Evolutionary conservation across 768 basidiomycete species (phyloP).

Genomic region (Termitomyces sp.): DNA sequence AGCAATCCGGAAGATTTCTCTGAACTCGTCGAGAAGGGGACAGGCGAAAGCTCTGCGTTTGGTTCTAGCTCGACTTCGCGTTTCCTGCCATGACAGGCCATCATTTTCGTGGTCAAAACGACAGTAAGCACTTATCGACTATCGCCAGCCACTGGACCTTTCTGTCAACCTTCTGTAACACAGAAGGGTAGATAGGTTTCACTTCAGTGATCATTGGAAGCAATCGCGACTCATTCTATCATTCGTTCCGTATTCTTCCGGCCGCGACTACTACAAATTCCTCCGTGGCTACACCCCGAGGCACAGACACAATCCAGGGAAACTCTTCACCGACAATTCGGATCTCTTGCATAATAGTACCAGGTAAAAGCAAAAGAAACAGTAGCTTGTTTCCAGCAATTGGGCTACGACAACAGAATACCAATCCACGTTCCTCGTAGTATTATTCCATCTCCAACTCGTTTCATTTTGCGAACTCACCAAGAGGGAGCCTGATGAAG

Average conservation of each 20-base stretch:
- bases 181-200: no score
- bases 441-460: neutral
- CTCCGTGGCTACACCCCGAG: no score
- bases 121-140: no score
- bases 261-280: no score
- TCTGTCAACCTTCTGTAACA: no score
- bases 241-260: no score
- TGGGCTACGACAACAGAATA: neutral
- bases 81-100: slow-evolving; percentile 13
- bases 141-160: no score
- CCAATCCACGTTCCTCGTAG: neutral
- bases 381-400: neutral
- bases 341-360: neutral
- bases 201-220: no score
- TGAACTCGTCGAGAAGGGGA: slow-evolving; percentile 54
- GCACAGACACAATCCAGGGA: no score
- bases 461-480: slow-evolving; percentile 5
- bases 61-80: slow-evolving; percentile 16
- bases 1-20: slow-evolving; percentile 42
- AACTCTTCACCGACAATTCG: no score
- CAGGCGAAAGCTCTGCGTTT: slow-evolving; percentile 52
- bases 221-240: no score
- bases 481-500: slow-evolving; percentile 21
- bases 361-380: neutral
- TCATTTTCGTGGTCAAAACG: slow-evolving; percentile 8